phyloP scores from a whole-genome alignment of 2,329 filamentous ascomycete species.

The Calycina marina region DNA sequence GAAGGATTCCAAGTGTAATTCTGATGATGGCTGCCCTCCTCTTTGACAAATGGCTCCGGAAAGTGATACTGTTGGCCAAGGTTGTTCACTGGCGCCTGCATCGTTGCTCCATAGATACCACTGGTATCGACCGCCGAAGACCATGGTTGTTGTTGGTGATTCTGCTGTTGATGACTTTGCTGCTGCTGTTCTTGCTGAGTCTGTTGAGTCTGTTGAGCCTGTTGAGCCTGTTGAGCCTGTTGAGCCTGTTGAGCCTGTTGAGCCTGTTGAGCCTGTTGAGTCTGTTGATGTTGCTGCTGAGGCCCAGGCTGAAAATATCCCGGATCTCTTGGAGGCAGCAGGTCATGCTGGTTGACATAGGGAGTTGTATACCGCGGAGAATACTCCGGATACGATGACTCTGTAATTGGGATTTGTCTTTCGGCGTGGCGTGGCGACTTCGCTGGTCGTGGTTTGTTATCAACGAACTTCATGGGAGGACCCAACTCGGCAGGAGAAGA shows the following conservation, averaged over 20 bases:
- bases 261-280: too few relatives aligned
- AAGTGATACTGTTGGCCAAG: constrained; percentile 19
- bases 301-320: constrained; percentile 14
- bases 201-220: too few relatives aligned
- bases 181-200: too few relatives aligned
- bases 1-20: constrained; percentile 19
- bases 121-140: constrained; percentile 12
- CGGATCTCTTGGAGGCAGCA: constrained; percentile 11
- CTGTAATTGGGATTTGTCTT: constrained; percentile 6
- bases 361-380: constrained; percentile 12
- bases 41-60: constrained; percentile 14
- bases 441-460: constrained; percentile 20
- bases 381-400: constrained; percentile 13
- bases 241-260: too few relatives aligned
- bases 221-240: too few relatives aligned
- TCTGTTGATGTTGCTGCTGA: constrained; percentile 6
- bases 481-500: constrained; percentile 6
- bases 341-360: constrained; percentile 9
- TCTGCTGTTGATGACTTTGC: too few relatives aligned
- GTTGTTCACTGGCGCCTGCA: constrained; percentile 6
- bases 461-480: constrained; percentile 14
- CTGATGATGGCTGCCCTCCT: constrained; percentile 11
- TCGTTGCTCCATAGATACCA: constrained; percentile 12
- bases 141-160: constrained; percentile 10
- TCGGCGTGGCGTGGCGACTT: constrained; percentile 22